phyloP scores from a whole-genome alignment of 108 stramenopile species.

The Aurantiochytrium sp. region DNA sequence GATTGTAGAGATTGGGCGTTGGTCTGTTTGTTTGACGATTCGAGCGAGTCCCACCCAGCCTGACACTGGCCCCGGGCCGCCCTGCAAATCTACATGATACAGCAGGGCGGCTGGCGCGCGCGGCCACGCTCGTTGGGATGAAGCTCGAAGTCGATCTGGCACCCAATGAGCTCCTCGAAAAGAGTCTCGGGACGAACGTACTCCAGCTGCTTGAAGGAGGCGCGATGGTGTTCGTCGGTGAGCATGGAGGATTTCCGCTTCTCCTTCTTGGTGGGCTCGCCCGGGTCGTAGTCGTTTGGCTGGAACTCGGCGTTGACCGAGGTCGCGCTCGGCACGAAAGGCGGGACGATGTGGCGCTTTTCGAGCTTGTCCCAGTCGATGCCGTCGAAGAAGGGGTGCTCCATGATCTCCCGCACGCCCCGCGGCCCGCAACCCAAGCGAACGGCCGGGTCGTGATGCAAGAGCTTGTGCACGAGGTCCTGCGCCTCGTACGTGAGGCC shows the following conservation, averaged over 20 bases:
- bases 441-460: background rate
- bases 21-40: too few species aligned
- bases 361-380: slow-evolving; percentile 27
- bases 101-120: background rate
- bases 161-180: slow-evolving; percentile 22
- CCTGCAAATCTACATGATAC: slow-evolving; percentile 17
- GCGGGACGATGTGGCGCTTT: background rate
- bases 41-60: too few species aligned
- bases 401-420: slow-evolving; percentile 13
- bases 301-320: slow-evolving; percentile 16
- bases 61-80: too few species aligned
- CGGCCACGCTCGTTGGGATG: background rate
- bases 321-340: background rate
- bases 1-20: too few species aligned
- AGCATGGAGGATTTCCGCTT: background rate
- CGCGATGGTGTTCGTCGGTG: slow-evolving; percentile 1
- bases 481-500: slow-evolving; percentile 10
- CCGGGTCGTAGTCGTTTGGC: background rate
- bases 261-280: background rate
- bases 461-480: background rate
- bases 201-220: background rate
- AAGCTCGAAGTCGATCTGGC: background rate
- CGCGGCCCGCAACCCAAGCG: background rate
- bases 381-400: slow-evolving; percentile 9
- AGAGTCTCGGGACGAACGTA: slow-evolving; percentile 18